phyloP scores from a whole-genome alignment of 2,329 filamentous ascomycete species.

The Neofusicoccum parvum region DNA sequence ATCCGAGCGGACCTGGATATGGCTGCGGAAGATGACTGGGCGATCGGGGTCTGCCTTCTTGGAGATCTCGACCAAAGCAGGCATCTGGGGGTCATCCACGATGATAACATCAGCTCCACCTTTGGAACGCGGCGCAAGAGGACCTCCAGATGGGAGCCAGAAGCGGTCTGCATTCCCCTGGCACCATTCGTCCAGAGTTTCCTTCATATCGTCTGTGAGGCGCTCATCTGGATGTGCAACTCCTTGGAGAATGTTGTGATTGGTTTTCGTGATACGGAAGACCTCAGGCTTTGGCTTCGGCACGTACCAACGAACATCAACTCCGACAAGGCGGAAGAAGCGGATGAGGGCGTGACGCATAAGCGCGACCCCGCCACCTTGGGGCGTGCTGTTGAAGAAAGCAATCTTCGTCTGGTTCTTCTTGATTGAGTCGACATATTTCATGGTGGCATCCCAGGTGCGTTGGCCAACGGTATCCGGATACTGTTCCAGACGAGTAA shows the following conservation, averaged over 20 bases:
- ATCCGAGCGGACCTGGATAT: constrained; percentile 81
- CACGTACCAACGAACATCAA: constrained; percentile 75
- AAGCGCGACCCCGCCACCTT: constrained; percentile 79
- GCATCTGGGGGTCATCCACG: constrained; percentile 85
- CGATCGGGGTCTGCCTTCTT: constrained; percentile 71
- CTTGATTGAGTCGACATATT: constrained; percentile 66
- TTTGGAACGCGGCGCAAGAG: constrained; percentile 63
- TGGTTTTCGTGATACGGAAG: constrained; percentile 82
- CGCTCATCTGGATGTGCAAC: constrained; percentile 67
- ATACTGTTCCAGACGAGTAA: constrained; percentile 62
- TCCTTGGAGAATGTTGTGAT: constrained; percentile 86
- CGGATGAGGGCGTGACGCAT: constrained; percentile 80
- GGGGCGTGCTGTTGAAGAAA: constrained; percentile 79
- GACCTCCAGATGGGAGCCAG: constrained; percentile 70
- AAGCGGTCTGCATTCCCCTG: constrained; percentile 72
- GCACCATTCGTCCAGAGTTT: constrained; percentile 70
- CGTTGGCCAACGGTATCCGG: constrained; percentile 59
- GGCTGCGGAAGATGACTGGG: constrained; percentile 77
- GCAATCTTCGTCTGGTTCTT: constrained; percentile 67
- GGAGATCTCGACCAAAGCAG: constrained; percentile 72
- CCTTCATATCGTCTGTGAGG: constrained; percentile 64
- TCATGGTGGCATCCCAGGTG: constrained; percentile 68
- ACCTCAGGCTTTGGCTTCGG: constrained; percentile 78
- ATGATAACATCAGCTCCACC: constrained; percentile 77
- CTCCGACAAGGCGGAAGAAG: constrained; percentile 66